Conservation (phyloP, 2,329 filamentous ascomycete genomes). For the Talaromyces rugulosus region DNA sequence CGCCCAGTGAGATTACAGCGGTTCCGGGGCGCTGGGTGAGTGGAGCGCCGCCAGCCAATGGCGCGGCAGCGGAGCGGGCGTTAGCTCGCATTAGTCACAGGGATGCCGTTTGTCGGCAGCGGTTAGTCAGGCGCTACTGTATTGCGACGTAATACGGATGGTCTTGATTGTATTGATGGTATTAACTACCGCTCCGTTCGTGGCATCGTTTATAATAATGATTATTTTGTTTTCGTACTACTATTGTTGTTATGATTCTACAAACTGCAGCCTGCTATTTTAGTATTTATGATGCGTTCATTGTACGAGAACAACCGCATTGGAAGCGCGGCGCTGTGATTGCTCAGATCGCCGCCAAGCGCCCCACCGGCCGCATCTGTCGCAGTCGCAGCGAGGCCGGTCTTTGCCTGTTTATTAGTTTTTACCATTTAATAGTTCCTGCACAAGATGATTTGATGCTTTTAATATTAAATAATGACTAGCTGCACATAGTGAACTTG, state of each 20-base stretch:
- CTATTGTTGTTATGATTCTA: not conserved
- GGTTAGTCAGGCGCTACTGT: not conserved
- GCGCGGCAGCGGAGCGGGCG: not conserved
- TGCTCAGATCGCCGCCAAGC: not conserved
- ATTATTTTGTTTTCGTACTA: too few relatives aligned
- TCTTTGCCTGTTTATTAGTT: not conserved
- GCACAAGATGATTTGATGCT: too few relatives aligned
- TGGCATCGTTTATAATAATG: not conserved
- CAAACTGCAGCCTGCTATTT: too few relatives aligned
- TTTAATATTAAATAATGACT: not conserved
- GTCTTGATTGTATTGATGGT: not conserved
- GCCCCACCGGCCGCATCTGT: not conserved
- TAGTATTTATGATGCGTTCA: not conserved
- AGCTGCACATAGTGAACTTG: too few relatives aligned
- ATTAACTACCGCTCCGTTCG: not conserved
- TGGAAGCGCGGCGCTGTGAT: not conserved
- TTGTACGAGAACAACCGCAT: too few relatives aligned
- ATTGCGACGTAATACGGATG: not conserved
- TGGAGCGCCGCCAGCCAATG: not conserved
- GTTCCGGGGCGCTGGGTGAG: not conserved
- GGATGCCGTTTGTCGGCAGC: not conserved
- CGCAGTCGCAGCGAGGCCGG: not conserved
- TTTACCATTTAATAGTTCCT: too few relatives aligned
- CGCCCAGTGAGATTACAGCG: not conserved
- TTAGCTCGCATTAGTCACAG: not conserved